Evolutionary conservation across 345 rosid species (phyloP).

Genomic region (Streptanthus diversifolius): DNA sequence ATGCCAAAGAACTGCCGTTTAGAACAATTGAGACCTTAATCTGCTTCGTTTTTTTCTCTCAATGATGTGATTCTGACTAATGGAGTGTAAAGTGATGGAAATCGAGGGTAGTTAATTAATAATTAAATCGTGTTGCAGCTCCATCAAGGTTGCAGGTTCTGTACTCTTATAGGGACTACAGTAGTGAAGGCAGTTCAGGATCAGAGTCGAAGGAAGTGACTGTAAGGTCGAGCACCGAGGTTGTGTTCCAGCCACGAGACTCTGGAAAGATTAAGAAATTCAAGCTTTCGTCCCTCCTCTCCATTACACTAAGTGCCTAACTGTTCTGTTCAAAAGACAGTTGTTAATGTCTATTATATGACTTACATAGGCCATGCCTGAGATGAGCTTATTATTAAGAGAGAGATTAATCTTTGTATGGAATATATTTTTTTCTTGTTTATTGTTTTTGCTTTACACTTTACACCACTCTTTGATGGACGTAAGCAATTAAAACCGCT

Average conservation of each 20-base stretch:
- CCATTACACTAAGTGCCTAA: constrained; percentile 74
- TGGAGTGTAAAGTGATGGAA: neutral
- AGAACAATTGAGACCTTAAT: neutral
- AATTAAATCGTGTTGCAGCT: constrained; percentile 43
- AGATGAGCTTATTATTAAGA: neutral
- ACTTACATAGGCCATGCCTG: neutral
- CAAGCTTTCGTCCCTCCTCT: constrained; percentile 67
- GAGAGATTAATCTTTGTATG: neutral
- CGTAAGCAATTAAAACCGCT: neutral
- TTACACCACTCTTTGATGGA: neutral
- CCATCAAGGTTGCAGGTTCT: constrained; percentile 70
- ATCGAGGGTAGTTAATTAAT: neutral
- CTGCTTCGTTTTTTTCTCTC: neutral
- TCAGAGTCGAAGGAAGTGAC: constrained; percentile 76
- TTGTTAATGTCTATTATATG: neutral
- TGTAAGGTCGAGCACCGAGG: constrained; percentile 77
- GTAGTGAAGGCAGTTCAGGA: constrained; percentile 67
- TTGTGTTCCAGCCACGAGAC: constrained; percentile 60
- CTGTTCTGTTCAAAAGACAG: neutral
- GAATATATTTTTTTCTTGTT: neutral
- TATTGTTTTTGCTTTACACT: neutral
- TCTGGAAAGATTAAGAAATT: constrained; percentile 57
- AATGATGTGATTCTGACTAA: neutral
- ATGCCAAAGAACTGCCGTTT: neutral
- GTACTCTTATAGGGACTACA: constrained; percentile 73